Conservation (phyloP, 768 basidiomycete species). For the Ramaria sp. region DNA sequence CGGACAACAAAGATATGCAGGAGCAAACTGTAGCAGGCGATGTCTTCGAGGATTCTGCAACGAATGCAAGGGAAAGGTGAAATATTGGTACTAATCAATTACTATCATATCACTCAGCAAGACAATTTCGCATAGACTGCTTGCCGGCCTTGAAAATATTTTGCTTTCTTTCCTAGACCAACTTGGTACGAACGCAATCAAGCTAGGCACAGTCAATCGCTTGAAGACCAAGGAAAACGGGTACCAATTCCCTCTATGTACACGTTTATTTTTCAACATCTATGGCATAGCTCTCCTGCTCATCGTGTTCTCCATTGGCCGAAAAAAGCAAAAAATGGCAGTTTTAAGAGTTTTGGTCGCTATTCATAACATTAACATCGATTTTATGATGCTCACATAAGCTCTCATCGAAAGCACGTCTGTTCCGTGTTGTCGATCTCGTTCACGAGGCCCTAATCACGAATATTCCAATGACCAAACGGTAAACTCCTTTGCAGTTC, state of each 20-base stretch:
- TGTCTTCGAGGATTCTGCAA: not conserved
- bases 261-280: not conserved
- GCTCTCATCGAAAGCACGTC: constrained; percentile 38
- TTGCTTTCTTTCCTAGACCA: constrained; percentile 3
- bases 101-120: not conserved
- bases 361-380: not conserved
- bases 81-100: not conserved
- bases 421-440: constrained; percentile 55
- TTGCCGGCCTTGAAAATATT: constrained; percentile 4
- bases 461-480: constrained; percentile 51
- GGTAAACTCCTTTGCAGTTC: constrained; percentile 28
- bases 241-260: not conserved
- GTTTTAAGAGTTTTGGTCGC: constrained; percentile 33
- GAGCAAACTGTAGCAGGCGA: not conserved
- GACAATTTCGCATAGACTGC: not conserved
- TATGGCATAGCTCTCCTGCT: constrained; percentile 13
- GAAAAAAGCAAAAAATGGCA: constrained; percentile 13
- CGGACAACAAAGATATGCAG: not conserved
- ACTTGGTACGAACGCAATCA: not conserved
- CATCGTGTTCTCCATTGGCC: constrained; percentile 9
- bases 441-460: constrained; percentile 56
- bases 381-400: not conserved
- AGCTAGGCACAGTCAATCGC: not conserved
- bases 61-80: not conserved
- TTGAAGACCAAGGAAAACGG: not conserved